Evolutionary conservation across 371 early-diverging fungal genomes (phyloP).

Genomic region (Mucor indicus): DNA sequence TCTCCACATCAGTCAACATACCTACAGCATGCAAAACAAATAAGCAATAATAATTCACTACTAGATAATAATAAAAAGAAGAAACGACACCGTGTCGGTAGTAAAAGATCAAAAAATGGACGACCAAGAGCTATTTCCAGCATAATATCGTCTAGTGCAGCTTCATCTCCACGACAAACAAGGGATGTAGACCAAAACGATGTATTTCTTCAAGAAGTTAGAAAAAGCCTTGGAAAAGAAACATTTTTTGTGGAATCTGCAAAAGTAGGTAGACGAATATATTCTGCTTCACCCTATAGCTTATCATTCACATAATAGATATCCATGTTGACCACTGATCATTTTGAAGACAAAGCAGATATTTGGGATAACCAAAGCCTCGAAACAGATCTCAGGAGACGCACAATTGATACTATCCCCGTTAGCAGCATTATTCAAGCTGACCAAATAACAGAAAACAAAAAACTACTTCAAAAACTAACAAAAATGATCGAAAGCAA

Average conservation of each 20-base stretch:
- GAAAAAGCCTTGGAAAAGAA: slow-evolving; percentile 11
- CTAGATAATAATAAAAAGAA: slow-evolving; percentile 9
- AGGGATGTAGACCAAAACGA: background rate
- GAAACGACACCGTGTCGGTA: slow-evolving; percentile 8
- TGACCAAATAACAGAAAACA: slow-evolving; percentile 9
- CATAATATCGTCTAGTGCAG: background rate
- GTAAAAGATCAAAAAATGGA: slow-evolving; percentile 8
- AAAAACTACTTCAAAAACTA: slow-evolving; percentile 5
- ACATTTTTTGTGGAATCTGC: slow-evolving; percentile 10
- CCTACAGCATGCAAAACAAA: background rate
- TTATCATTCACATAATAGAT: background rate
- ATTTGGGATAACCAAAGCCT: background rate
- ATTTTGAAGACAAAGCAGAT: background rate
- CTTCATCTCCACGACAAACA: background rate
- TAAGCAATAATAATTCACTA: slow-evolving; percentile 1
- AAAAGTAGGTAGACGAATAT: slow-evolving; percentile 1
- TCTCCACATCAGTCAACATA: slow-evolving; percentile 5
- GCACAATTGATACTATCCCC: slow-evolving; percentile 11
- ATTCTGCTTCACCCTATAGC: background rate
- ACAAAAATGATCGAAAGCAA: slow-evolving; percentile 21
- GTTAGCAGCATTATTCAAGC: background rate
- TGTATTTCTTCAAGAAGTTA: slow-evolving; percentile 8
- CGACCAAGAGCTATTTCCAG: slow-evolving; percentile 7
- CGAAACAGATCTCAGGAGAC: slow-evolving; percentile 3
- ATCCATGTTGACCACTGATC: background rate